Conservation (phyloP, 108 stramenopile species). For the Chaetoceros muelleri region DNA sequence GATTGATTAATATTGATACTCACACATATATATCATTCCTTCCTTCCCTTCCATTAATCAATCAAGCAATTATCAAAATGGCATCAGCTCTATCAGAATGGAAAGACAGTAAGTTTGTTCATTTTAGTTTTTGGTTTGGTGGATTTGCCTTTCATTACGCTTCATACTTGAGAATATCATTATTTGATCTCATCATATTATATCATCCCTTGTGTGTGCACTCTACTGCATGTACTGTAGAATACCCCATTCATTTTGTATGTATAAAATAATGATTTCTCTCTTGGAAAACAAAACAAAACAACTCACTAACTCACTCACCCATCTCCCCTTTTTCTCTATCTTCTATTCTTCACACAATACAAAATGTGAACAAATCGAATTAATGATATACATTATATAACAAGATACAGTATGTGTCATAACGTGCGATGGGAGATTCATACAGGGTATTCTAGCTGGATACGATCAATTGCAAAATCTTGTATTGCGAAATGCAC, state of each 20-base stretch:
- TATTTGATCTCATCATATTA: no score
- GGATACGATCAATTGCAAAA: slow-evolving; percentile 86
- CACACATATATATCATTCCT: no score
- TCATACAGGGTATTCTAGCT: slow-evolving; percentile 49
- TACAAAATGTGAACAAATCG: no score
- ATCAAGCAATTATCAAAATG: no score
- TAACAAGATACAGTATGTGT: slow-evolving; percentile 59
- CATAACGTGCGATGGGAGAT: slow-evolving; percentile 73
- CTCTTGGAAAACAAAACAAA: neutral
- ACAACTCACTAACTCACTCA: neutral
- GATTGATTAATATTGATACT: no score
- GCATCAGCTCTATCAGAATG: slow-evolving; percentile 64
- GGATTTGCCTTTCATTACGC: neutral
- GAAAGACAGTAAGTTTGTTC: slow-evolving; percentile 31
- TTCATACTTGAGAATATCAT: no score
- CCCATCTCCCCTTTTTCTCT: neutral
- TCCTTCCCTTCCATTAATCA: no score
- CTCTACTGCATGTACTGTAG: no score
- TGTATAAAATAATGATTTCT: no score
- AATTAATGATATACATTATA: no score
- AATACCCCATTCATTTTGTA: no score
- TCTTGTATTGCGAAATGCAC: slow-evolving; percentile 51
- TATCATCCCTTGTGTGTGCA: no score
- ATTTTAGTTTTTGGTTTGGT: neutral
- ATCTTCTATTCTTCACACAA: slow-evolving; percentile 5